Evolutionary conservation across 108 stramenopile genomes (phyloP), one percentile per base, ranked within the genome.

Genomic region (Pseudonitzschia pungens): DNA sequence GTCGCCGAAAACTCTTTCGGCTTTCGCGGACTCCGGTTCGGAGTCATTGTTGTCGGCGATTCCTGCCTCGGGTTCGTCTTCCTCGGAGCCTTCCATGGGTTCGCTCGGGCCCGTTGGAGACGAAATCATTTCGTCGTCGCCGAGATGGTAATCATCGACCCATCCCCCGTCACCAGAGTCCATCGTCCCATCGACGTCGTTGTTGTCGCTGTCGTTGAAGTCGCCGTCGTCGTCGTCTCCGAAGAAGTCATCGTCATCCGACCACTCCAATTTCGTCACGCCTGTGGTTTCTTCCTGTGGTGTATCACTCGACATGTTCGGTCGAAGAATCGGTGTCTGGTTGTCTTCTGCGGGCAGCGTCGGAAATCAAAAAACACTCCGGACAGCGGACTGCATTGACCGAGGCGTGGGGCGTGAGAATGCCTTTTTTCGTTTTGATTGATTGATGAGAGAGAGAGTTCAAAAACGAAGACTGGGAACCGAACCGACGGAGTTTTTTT

Each of bases 181-280:
- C 57, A 58, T 31, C 29, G 15, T 58, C 3, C 29, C n/a, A 4
- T 58, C 29, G 22, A 58, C 45, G 16, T 14, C 55, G 20, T 0
- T 20, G 1, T 56, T 20, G 55, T 56, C 26, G 55, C 20, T 20
- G 55, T 0, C 55, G 20, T 20, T 20, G 7, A 43, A 43, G 42
- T n/a, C n/a, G n/a, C n/a, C n/a, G n/a, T n/a, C 36, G 36, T 58
- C 57, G 57, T 58, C 57, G 16, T 31, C 57, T 14, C 24, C 21
- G 27, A 58, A 58, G 27, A 58, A 58, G 57, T 55, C 60, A 62
- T 62, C 60, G 60, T 62, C 57, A 26, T 48, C 54, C 22, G 54
- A 55, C 54, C 54, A 55, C 1, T 51, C 50, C 36, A 36, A 6
- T 36, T 36, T 36, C 6, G 45, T 48, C 10, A 12, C 45, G 18